Conservation (phyloP, 169 alveolate genomes). For the Plasmodium reichenowi region DNA sequence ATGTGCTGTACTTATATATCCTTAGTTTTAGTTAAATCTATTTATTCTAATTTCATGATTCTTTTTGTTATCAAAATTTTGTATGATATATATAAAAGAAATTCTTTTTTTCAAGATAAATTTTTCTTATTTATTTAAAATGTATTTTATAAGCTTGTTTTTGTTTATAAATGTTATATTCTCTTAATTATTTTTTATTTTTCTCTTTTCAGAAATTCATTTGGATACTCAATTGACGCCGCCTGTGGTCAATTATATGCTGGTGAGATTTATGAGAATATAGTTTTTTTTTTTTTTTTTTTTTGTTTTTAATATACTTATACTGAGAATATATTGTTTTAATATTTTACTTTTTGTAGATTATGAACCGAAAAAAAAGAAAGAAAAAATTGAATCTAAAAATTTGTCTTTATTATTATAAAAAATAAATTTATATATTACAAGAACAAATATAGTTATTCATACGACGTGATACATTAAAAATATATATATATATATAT, state of each 20-base stretch:
- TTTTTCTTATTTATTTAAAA: too few species aligned
- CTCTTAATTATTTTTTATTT: background rate
- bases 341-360: slow-evolving; percentile 13
- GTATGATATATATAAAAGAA: too few species aligned
- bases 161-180: background rate
- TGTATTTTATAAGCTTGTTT: background rate
- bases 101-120: too few species aligned
- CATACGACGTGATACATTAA: too few species aligned
- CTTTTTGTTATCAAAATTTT: too few species aligned
- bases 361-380: slow-evolving; percentile 63
- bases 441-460: too few species aligned
- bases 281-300: background rate
- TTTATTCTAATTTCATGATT: too few species aligned
- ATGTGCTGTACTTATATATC: background rate
- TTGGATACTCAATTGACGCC: slow-evolving; percentile 88
- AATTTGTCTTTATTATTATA: slow-evolving; percentile 30
- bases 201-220: slow-evolving; percentile 80
- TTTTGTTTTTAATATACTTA: slow-evolving; percentile 1
- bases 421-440: background rate
- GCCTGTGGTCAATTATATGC: slow-evolving; percentile 91
- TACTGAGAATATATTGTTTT: background rate
- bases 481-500: background rate
- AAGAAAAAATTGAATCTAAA: slow-evolving; percentile 17
- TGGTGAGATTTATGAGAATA: slow-evolving; percentile 53
- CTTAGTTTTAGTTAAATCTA: background rate